These are phyloP conservation scores for Leccinum variicolor DNA, from an alignment of 768 basidiomycete species.

Conservation along the genomic window DNA sequence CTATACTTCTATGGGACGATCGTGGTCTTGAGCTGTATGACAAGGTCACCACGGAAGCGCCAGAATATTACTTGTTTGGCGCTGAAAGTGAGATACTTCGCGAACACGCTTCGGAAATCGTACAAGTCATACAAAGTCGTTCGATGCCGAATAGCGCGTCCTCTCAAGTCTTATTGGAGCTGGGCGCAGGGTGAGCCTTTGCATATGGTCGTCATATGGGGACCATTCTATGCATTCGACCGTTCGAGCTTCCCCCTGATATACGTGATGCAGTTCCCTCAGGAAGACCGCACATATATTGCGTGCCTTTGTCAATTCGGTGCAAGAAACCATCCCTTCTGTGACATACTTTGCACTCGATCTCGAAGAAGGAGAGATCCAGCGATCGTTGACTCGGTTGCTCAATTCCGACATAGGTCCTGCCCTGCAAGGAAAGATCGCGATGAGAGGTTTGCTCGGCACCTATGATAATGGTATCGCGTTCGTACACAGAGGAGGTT, in stretches of 20 bases:
- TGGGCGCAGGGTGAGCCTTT: slow-evolving; percentile 85
- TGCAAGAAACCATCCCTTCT: slow-evolving; percentile 41
- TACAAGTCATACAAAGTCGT: slow-evolving; percentile 58
- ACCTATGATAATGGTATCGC: slow-evolving; percentile 89
- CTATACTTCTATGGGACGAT: slow-evolving; percentile 83
- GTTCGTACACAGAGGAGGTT: slow-evolving; percentile 54
- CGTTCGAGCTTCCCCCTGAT: slow-evolving; percentile 10
- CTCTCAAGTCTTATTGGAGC: slow-evolving; percentile 68
- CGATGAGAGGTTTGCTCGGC: slow-evolving; percentile 86
- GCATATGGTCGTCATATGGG: not conserved
- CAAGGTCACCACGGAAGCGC: slow-evolving; percentile 69
- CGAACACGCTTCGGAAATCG: slow-evolving; percentile 70
- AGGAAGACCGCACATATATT: slow-evolving; percentile 88
- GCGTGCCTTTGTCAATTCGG: slow-evolving; percentile 58
- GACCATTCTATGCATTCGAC: not conserved
- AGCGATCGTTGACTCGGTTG: slow-evolving; percentile 72
- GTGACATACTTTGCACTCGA: slow-evolving; percentile 92
- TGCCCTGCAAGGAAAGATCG: slow-evolving; percentile 65
- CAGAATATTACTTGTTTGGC: slow-evolving; percentile 87
- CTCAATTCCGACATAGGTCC: slow-evolving; percentile 58
- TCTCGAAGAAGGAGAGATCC: slow-evolving; percentile 82
- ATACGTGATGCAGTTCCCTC: slow-evolving; percentile 53
- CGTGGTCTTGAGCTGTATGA: slow-evolving; percentile 86
- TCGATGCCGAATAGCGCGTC: slow-evolving; percentile 19
- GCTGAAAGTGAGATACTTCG: slow-evolving; percentile 87